Evolutionary conservation across 2,329 filamentous ascomycete genomes (phyloP), one percentile per base, ranked within the genome.

Genomic region (Ascochyta pisi): DNA sequence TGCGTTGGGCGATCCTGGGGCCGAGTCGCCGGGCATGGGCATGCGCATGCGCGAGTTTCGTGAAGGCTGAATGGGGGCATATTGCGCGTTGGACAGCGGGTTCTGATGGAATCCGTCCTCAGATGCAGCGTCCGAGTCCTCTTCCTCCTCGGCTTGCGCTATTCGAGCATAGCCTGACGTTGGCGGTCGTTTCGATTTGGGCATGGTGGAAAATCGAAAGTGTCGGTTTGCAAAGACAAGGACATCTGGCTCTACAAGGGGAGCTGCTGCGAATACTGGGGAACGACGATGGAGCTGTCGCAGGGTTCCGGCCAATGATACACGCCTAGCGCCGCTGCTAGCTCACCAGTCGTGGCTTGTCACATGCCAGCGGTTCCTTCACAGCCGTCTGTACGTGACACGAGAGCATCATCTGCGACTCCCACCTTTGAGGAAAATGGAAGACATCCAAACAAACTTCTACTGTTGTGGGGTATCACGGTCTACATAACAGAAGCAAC

Each of bases 91-190:
- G 29, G 77, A 78, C 10, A 81, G 58, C 12, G 74, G 68, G 57
- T 61, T 57, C 44, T 75, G 73, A 57, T 73, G 65, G 43, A 64
- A 67, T 39, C 77, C 76, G 29, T 80, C 77, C 45, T 79, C 74
- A 8, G 73, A 71, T 40, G 73, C 74, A 60, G 76, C 75, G 46
- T 70, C 61, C 38, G 69, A 66, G 47, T 77, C 72, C 42, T 81
- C 79, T 46, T 82, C 80, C 62, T 82, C 79, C 60, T 82, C 80
- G 40, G 79, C 79, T 65, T 82, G 80, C n/a, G 79, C 80, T 62
- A 83, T 81, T 42, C 79, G 77, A 40, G 79, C 81, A 62, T 83
- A 83, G 45, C 81, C 81, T 12, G 80, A 82, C 15, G 76, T 81
- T 6, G 78, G 73, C 13, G 79, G 79, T 54, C 79, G 55, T 50